Evolutionary conservation across 495 filamentous ascomycete genomes (phyloP).

Genomic region (Penicillium mononematosum): DNA sequence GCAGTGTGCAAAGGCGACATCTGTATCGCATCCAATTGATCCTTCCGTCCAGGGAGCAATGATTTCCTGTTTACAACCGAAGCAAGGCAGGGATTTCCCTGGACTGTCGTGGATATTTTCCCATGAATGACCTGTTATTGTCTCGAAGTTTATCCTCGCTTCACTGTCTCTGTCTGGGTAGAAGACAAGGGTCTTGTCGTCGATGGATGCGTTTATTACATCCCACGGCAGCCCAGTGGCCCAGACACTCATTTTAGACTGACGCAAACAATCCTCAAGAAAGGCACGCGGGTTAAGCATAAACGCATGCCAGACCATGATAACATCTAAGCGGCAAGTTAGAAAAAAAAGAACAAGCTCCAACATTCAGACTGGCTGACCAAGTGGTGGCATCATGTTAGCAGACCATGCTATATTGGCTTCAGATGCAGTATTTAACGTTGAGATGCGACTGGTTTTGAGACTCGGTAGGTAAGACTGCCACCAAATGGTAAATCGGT

Average conservation of each 20-base stretch:
- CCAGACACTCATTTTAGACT: slow-evolving; percentile 60
- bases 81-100: slow-evolving; percentile 46
- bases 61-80: not conserved
- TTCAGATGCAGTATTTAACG: not conserved
- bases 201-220: slow-evolving; percentile 41
- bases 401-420: slow-evolving; percentile 24
- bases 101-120: slow-evolving; percentile 54
- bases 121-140: slow-evolving; percentile 53
- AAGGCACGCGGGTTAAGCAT: slow-evolving; percentile 79
- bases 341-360: slow-evolving; percentile 2
- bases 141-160: slow-evolving; percentile 49
- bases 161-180: slow-evolving; percentile 44
- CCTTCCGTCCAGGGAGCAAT: slow-evolving; percentile 55
- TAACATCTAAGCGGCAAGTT: slow-evolving; percentile 54
- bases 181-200: slow-evolving; percentile 55
- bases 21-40: slow-evolving; percentile 25
- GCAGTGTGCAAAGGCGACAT: slow-evolving; percentile 25
- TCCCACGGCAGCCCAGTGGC: slow-evolving; percentile 69
- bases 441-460: slow-evolving; percentile 7
- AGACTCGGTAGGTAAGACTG: slow-evolving; percentile 22
- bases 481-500: slow-evolving; percentile 77
- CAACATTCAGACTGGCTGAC: slow-evolving; percentile 18
- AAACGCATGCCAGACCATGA: slow-evolving; percentile 90
- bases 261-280: slow-evolving; percentile 73
- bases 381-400: slow-evolving; percentile 33